Percentiles rank a stretch among this genome's conserved stretches.
Conservation (phyloP, 345 rosid species). For the Abelmoschus esculentus region DNA sequence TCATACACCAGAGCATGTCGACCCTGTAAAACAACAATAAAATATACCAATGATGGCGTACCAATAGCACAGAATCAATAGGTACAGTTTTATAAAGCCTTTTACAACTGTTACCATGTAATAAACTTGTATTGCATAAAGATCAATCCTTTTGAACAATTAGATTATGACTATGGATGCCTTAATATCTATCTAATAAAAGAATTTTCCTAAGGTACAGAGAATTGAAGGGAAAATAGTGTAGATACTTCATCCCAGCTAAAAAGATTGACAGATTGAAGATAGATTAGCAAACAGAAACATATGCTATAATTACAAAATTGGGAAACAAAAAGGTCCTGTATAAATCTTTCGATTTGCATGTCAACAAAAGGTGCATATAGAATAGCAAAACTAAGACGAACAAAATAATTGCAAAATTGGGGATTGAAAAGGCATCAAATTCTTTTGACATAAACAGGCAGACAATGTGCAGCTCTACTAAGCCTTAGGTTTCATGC, state of each 20-base stretch:
- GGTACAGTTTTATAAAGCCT: neutral
- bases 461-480: neutral
- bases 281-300: neutral
- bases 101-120: neutral
- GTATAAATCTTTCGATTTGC: neutral
- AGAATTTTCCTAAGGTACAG: neutral
- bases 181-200: neutral
- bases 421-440: neutral
- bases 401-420: neutral
- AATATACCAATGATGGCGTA: constrained; percentile 5
- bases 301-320: neutral
- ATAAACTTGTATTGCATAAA: neutral
- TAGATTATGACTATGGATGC: neutral
- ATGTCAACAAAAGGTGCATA: neutral
- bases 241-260: neutral
- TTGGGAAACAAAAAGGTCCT: neutral
- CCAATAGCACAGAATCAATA: neutral
- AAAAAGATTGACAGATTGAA: neutral
- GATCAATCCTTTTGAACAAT: neutral
- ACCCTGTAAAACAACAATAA: constrained; percentile 41
- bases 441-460: neutral
- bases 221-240: neutral
- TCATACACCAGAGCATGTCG: constrained; percentile 92
- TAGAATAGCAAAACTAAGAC: neutral
- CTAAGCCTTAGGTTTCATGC: neutral